Evolutionary conservation across 208 protist species (phyloP), one percentile per base, ranked within the genome.

Genomic region (Leptomonas seymouri): DNA sequence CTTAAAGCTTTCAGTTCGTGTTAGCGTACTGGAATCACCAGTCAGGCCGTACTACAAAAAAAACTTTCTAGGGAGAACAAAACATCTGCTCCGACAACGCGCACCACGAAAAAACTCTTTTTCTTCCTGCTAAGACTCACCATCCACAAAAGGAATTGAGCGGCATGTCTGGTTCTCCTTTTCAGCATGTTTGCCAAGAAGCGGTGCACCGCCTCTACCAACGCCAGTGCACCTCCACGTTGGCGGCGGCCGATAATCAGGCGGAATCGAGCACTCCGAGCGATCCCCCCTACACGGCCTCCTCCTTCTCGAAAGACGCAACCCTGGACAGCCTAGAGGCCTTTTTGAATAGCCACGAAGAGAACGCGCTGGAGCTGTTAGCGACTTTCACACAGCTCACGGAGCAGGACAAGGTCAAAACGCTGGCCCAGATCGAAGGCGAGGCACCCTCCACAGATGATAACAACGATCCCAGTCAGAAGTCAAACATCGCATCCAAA

Each of bases 291-390:
- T 9, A 3, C n/a, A 4, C 31, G 18, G 2, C 31, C n/a, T 6
- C n/a, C 1, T 31, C 18, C 16, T 18, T 21, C 25, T 5, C 18
- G 36, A 45, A 16, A 50, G 34, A 31, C 6, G 20, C 16, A 5
- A 18, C 18, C 0, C 21, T 72, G 2, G 60, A 45, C 51, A 53
- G 65, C 14, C 65, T 83, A 30, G 78, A 74, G 36, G 78, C 68
- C 0, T 83, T 83, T 45, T 23, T 79, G 44, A 62, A 69, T 23
- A 65, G 51, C 15, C 63, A 9, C 20, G 67, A 83, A 48, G 78
- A 83, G 30, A 61, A 70, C 15, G 71, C 65, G 0, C 36, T 67
- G 5, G 53, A 48, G 15, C 69, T 83, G 60, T 28, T 72, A 2
- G 34, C 66, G 7, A 57, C 58, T 42, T 83, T 83, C 30, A 59